Conservation (phyloP, 2,329 filamentous ascomycete species). For the Monosporascus sp. region DNA sequence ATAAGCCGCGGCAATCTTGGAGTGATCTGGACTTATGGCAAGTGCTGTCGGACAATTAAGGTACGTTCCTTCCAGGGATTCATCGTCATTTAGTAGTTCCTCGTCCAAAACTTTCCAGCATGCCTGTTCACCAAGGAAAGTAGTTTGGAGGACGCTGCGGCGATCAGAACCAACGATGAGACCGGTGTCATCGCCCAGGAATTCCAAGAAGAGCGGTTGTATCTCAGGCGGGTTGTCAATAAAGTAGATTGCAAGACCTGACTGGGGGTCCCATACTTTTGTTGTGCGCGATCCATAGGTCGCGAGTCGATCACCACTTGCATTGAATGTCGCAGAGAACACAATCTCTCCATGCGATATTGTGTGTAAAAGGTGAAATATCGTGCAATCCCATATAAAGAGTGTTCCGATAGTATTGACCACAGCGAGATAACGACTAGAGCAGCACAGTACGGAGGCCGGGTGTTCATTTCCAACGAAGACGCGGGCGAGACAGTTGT, state of each 20-base stretch:
- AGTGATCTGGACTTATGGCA: background rate
- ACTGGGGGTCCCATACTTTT: constrained; percentile 5
- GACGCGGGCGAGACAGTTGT: constrained; percentile 7
- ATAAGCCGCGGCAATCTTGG: background rate
- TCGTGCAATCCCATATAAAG: constrained; percentile 2
- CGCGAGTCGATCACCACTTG: constrained; percentile 4
- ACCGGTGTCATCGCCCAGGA: background rate
- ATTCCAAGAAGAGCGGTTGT: background rate
- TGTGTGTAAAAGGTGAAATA: background rate
- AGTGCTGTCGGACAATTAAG: background rate
- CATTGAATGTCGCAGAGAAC: constrained; percentile 1
- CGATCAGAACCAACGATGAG: background rate
- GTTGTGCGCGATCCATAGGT: constrained; percentile 7
- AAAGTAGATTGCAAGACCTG: background rate
- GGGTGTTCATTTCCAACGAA: constrained; percentile 4
- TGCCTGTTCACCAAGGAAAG: background rate
- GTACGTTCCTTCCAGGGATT: background rate
- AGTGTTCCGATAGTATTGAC: constrained; percentile 1
- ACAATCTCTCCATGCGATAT: background rate
- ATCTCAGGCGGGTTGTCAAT: background rate
- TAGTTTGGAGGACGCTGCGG: background rate
- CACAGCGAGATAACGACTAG: constrained; percentile 6
- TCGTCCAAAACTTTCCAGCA: background rate
- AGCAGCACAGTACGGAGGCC: constrained; percentile 3
- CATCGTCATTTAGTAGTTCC: background rate